A percentile compares a stretch with the other conserved stretches of the same genome.
Conservation (phyloP, 1,139 yeast genomes). For the Nakaseomyces nivariensis region DNA sequence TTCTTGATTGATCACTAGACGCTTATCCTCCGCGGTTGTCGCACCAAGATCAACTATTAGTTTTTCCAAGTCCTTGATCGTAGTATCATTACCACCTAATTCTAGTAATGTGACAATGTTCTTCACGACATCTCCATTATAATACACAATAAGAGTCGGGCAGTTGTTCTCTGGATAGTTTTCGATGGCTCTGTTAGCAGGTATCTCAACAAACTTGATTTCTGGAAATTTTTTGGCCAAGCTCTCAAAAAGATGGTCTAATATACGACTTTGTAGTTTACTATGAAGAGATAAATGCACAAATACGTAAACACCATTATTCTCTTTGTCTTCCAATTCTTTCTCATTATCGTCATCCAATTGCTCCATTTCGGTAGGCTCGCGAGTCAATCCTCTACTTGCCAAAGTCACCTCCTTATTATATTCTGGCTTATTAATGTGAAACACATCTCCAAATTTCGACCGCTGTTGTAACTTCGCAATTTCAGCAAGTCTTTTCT, state of each 20-base stretch:
- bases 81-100: constrained; percentile 76
- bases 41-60: constrained; percentile 59
- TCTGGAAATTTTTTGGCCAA: constrained; percentile 60
- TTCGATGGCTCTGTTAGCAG: constrained; percentile 82
- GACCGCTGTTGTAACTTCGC: constrained; percentile 48
- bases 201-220: constrained; percentile 82
- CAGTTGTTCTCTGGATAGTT: constrained; percentile 82
- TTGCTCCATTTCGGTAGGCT: constrained; percentile 19
- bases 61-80: constrained; percentile 56
- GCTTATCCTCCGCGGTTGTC: constrained; percentile 51
- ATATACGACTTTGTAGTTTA: constrained; percentile 61
- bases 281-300: constrained; percentile 69
- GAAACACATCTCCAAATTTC: constrained; percentile 67
- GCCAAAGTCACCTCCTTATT: constrained; percentile 78
- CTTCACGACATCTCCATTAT: constrained; percentile 62
- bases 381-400: constrained; percentile 32
- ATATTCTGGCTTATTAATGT: constrained; percentile 80
- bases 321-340: constrained; percentile 13
- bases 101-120: constrained; percentile 72
- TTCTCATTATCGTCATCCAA: background rate
- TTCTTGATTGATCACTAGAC: constrained; percentile 56
- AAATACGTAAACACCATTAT: constrained; percentile 42
- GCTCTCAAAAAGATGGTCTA: constrained; percentile 43
- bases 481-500: constrained; percentile 66
- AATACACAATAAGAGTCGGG: constrained; percentile 81